Base-by-base conservation (phyloP, 192 early-diverging fungal species). In the Podila clonocystis region DNA sequence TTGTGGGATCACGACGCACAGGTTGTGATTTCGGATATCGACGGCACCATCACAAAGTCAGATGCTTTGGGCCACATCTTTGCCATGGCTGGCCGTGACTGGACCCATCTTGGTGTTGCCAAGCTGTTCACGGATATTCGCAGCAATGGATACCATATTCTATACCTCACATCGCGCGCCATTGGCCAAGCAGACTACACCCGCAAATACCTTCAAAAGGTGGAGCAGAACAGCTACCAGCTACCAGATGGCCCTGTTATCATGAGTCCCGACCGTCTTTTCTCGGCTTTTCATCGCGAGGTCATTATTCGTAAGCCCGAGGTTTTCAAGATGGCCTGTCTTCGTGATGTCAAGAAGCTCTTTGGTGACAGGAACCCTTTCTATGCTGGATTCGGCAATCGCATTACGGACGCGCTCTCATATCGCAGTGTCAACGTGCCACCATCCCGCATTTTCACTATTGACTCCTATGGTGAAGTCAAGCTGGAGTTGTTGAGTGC, bases 1-100 rank as follows among this genome's bases (percentile, higher is more conserved):
- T 86, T 95, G 62, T 98, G 94, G 93, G 88, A 92, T 62, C 75
- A 93, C 75, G 87, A 95, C 79, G 89, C 93, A 41, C 87, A 93
- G 38, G 91, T 99, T 22, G 97, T 99, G 5, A 98, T 99, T 73
- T 97, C 96, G 0, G 98, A 99, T 75, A 96, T 99, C 63, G 98
- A 99, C 82, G 98, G 98, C 6, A 99, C 98, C 5, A 99, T 99
- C 70, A 99, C 98, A 50, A 98, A 98, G 85, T 97, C 96, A 0
- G 98, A 99, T 76, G 95, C 93, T 4, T 84, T 99, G 57, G 98
- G 98, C 7, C 98, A 99, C 72, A 87, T 99, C 15, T 97, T 97
- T 83, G 96, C 96, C 45, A 97, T 97, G 93, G 93, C 98, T 28
- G 98, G 98, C 50, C 92, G 91, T 83, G 98, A 99, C 82, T 99